Evolutionary conservation across 164 flowering plant species (phyloP).

Genomic region (Chimonanthus praecox): DNA sequence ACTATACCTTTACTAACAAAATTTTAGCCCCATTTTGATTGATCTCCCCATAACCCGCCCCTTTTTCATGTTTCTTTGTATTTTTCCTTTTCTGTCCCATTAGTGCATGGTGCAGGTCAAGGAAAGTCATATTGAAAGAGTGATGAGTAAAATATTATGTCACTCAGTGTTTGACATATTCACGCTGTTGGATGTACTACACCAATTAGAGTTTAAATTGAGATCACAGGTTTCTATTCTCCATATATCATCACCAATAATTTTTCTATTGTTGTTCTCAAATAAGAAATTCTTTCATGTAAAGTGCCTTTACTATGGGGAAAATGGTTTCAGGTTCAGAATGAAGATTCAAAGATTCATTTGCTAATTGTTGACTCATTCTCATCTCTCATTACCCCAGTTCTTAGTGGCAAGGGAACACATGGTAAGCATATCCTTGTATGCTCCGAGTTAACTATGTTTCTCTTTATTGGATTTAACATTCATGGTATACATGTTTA

Average conservation of each 20-base stretch:
- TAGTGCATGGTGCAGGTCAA: slow-evolving; percentile 28
- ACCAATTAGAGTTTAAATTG: slow-evolving; percentile 41
- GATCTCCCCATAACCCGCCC: too few relatives aligned
- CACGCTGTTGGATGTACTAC: slow-evolving; percentile 49
- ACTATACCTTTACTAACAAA: too few relatives aligned
- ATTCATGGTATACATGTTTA: neutral
- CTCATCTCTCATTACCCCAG: slow-evolving; percentile 68
- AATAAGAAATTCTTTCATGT: neutral
- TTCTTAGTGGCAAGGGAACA: slow-evolving; percentile 69
- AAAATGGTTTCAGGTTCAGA: slow-evolving; percentile 24
- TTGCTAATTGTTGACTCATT: slow-evolving; percentile 70
- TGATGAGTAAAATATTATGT: slow-evolving; percentile 59
- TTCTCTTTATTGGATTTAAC: neutral
- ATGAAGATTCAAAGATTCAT: slow-evolving; percentile 23
- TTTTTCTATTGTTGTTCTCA: neutral
- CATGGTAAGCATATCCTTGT: slow-evolving; percentile 44
- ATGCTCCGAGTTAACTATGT: neutral
- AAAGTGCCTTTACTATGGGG: neutral
- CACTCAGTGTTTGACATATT: slow-evolving; percentile 66
- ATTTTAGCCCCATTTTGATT: too few relatives aligned
- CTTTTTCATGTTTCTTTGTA: neutral
- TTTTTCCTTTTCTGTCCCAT: neutral
- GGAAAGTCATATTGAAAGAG: slow-evolving; percentile 26
- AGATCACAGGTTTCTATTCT: slow-evolving; percentile 42
- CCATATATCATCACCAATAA: neutral